Conservation (phyloP, 1,139 yeast species). For the Pichia terricola region DNA sequence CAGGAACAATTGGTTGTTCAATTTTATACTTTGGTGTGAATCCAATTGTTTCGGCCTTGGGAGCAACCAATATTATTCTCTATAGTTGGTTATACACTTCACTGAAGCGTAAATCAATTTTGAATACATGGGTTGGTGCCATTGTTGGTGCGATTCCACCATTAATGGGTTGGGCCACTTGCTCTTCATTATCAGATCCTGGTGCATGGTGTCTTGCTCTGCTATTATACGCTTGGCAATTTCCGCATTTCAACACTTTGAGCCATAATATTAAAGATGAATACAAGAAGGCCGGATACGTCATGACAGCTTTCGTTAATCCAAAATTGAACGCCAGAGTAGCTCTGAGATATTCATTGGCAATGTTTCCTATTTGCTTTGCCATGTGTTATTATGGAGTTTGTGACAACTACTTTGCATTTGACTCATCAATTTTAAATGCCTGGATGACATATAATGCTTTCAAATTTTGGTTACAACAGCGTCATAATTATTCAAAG, state of each 20-base stretch:
- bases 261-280: constrained; percentile 84
- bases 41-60: constrained; percentile 71
- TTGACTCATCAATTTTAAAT: constrained; percentile 75
- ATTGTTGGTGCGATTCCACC: constrained; percentile 98
- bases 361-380: constrained; percentile 89
- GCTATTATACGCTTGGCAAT: constrained; percentile 93
- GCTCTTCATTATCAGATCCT: constrained; percentile 71
- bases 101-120: constrained; percentile 69
- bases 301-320: constrained; percentile 91
- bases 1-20: constrained; percentile 64
- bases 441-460: constrained; percentile 82
- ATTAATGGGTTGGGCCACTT: constrained; percentile 98
- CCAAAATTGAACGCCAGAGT: constrained; percentile 91
- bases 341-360: constrained; percentile 74
- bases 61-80: constrained; percentile 65
- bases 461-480: constrained; percentile 76
- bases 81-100: constrained; percentile 91
- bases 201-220: constrained; percentile 95
- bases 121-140: constrained; percentile 98
- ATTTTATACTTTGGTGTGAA: constrained; percentile 76
- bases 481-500: constrained; percentile 42
- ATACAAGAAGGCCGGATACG: constrained; percentile 87
- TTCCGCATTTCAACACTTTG: constrained; percentile 92
- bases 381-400: constrained; percentile 72
- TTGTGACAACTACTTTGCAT: constrained; percentile 71